Conservation (phyloP, 345 rosid genomes). For the Rhodomyrtus tomentosa region DNA sequence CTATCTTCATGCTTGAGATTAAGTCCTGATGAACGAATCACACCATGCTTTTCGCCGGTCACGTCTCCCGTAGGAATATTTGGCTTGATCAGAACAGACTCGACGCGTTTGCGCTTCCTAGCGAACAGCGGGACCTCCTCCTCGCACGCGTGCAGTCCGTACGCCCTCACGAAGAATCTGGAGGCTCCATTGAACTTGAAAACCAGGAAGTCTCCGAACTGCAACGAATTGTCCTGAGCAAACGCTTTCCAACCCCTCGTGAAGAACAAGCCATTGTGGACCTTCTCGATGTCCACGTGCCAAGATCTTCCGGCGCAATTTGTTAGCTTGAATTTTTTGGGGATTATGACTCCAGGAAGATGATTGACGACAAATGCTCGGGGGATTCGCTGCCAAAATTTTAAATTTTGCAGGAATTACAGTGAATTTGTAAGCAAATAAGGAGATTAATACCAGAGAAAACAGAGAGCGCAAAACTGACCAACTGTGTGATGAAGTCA, state of each 20-base stretch:
- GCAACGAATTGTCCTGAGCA: background rate
- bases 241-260: constrained; percentile 18
- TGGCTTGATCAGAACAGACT: background rate
- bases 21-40: background rate
- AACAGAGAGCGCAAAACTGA: too few relatives aligned
- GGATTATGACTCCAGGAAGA: background rate
- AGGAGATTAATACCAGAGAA: too few relatives aligned
- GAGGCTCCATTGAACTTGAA: constrained; percentile 4
- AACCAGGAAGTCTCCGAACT: constrained; percentile 10
- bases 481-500: too few relatives aligned
- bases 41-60: background rate
- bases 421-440: too few relatives aligned
- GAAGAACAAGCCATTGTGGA: background rate
- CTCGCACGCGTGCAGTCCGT: constrained; percentile 3
- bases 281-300: constrained; percentile 4
- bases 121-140: constrained; percentile 1
- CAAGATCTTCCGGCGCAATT: constrained; percentile 7
- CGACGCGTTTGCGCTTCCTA: background rate
- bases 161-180: constrained; percentile 7
- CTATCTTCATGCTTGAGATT: background rate
- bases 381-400: too few relatives aligned
- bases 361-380: too few relatives aligned
- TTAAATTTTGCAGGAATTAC: too few relatives aligned
- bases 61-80: background rate
- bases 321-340: background rate